Evolutionary conservation across 257 asterid genomes (phyloP).

Genomic region (Petunia axillaris): DNA sequence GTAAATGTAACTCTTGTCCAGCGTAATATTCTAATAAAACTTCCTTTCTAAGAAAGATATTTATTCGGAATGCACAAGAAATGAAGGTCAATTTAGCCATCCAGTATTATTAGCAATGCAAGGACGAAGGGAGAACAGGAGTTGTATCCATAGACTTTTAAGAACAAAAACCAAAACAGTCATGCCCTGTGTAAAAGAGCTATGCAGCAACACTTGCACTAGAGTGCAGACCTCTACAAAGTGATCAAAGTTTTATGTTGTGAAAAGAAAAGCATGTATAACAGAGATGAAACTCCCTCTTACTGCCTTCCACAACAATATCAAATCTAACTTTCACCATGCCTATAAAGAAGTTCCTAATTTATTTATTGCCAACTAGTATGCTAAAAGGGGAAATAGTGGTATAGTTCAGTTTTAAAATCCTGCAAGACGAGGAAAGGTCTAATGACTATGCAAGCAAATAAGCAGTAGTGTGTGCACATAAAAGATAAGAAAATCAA

Average conservation of each 20-base stretch:
- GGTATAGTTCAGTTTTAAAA: constrained; percentile 18
- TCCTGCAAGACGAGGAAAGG: constrained; percentile 5
- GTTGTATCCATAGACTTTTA: constrained; percentile 7
- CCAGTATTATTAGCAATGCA: neutral
- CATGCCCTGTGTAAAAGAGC: neutral
- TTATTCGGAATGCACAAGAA: neutral
- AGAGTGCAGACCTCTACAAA: neutral
- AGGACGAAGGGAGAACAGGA: neutral
- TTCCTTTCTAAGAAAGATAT: neutral
- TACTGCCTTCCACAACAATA: neutral
- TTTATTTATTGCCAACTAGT: neutral
- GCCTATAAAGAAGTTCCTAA: neutral
- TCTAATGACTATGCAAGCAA: neutral
- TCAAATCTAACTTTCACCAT: constrained; percentile 4
- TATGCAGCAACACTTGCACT: neutral
- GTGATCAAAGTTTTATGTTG: neutral
- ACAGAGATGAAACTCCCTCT: constrained; percentile 1
- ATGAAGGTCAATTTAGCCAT: constrained; percentile 17
- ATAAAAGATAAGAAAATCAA: constrained; percentile 30
- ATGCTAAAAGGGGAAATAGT: constrained; percentile 10
- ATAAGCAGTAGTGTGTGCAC: constrained; percentile 4
- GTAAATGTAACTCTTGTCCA: neutral
- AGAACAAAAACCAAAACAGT: constrained; percentile 2
- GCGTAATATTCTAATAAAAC: neutral
- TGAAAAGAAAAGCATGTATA: neutral